A percentile compares a stretch with the other conserved stretches of the same genome.
These are phyloP conservation scores for Fusarium hainanense DNA, from an alignment of 2,329 filamentous ascomycete genomes.

Conservation along the genomic window DNA sequence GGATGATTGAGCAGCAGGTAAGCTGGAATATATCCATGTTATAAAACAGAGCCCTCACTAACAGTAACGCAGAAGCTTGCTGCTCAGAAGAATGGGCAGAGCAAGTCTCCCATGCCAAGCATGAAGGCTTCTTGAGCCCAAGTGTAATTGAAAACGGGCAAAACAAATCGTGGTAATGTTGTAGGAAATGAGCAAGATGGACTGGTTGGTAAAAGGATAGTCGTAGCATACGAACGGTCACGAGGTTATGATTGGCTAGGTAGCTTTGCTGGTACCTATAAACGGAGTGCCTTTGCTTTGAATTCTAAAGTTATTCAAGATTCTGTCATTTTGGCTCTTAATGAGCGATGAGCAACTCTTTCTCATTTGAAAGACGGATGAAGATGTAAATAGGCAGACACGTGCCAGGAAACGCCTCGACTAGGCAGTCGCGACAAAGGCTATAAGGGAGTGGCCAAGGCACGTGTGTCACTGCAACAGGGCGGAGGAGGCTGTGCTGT, in stretches of 20 bases:
- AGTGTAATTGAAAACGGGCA: neutral
- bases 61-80: constrained; percentile 24
- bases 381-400: constrained; percentile 10
- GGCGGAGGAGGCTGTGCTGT: constrained; percentile 34
- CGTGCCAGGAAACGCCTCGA: constrained; percentile 6
- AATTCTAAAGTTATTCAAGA: constrained; percentile 10
- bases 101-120: constrained; percentile 37
- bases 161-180: neutral
- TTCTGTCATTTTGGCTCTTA: neutral
- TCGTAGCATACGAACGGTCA: constrained; percentile 21
- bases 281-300: constrained; percentile 2
- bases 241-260: constrained; percentile 27
- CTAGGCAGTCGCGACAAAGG: constrained; percentile 16
- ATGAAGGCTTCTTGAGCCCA: constrained; percentile 33
- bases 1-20: constrained; percentile 63
- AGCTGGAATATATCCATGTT: constrained; percentile 2
- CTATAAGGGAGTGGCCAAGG: neutral
- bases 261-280: neutral
- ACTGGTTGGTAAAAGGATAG: neutral
- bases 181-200: neutral
- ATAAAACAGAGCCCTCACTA: constrained; percentile 1
- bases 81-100: constrained; percentile 20
- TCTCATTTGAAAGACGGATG: neutral
- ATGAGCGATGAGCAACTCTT: neutral
- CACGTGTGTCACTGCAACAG: constrained; percentile 16